These are phyloP conservation scores for Abrus precatorius DNA, from an alignment of 306 rosid species.

Conservation along the genomic window DNA sequence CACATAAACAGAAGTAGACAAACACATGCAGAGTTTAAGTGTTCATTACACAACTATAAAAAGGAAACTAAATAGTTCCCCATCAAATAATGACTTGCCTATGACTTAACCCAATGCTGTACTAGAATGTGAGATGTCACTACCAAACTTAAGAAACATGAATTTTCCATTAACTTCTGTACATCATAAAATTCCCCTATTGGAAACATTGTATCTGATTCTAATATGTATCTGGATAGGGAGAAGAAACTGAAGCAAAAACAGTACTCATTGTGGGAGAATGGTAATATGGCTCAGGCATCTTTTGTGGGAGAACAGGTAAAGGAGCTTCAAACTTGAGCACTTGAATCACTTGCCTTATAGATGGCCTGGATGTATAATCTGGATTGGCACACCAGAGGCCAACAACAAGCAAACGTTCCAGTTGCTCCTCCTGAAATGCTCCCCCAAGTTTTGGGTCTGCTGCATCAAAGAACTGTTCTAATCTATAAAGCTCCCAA, in stretches of 20 bases:
- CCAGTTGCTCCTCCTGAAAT: conserved; percentile 17
- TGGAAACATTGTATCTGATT: not conserved
- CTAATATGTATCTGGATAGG: not conserved
- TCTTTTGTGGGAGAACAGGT: not conserved
- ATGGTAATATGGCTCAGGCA: not conserved
- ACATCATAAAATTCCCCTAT: not conserved
- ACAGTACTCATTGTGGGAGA: not conserved
- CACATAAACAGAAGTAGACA: not conserved
- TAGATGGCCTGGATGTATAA: not conserved
- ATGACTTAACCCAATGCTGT: not conserved
- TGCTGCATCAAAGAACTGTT: not conserved
- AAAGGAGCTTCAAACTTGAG: conserved; percentile 21
- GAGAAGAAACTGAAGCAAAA: conserved; percentile 28
- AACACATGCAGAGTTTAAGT: not conserved
- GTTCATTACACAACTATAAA: not conserved
- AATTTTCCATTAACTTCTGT: not conserved
- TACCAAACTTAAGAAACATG: not conserved
- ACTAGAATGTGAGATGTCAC: not conserved
- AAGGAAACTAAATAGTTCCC: not conserved
- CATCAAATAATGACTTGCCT: not conserved
- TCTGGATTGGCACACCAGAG: conserved; percentile 36
- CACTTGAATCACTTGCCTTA: conserved; percentile 34
- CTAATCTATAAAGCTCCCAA: conserved; percentile 12
- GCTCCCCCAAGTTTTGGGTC: conserved; percentile 7
- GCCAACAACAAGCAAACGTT: not conserved